Base-by-base conservation (phyloP, 2,329 filamentous ascomycete species). In the Fusarium siculi region DNA sequence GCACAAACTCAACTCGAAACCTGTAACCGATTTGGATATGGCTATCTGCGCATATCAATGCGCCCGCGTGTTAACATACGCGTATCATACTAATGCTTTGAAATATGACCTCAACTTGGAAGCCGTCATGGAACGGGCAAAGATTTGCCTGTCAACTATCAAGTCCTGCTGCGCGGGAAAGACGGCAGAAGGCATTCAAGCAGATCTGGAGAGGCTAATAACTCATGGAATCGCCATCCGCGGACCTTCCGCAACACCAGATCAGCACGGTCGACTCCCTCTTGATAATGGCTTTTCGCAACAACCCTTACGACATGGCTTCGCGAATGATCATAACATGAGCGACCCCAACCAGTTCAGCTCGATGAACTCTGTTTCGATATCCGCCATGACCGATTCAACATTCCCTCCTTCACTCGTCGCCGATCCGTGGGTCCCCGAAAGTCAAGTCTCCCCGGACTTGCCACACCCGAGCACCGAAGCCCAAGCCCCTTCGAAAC, bases 1-100 rank as follows among this genome's bases (percentile, higher is more conserved):
- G 73, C 81, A 89, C 61, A 84, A 84, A 25, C 82, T 89, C 9
- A 85, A 86, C 40, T 86, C 85, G 19, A 84, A 86, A 23, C 87
- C 87, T 0, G 84, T 89, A 5, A 85, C 87, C 0, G 88, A 89
- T 70, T 78, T 90, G 23, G 88, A 90, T 63, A 81, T 90, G 42
- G 85, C 87, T 12, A 84, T 87, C 8, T 89, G 88, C 68, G 85
- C 87, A 3, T 88, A 88, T 62, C 87, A 89, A 71, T 89, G 87
- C 58, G 84, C 85, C 15, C 83, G 86, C 34, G 84, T 89, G 75
- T 79, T 90, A 57, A 87, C 85, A 39, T 87, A 88, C 69, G 84
- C 84, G 5, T 84, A 86, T 56, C 86, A 87, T 59, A 84, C 82
- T 25, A 83, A 82, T 49, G 82, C 80, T 3, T 80, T 79, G 7